Evolutionary conservation across 306 rosid species (phyloP).

Genomic region (Sophora flavescens): DNA sequence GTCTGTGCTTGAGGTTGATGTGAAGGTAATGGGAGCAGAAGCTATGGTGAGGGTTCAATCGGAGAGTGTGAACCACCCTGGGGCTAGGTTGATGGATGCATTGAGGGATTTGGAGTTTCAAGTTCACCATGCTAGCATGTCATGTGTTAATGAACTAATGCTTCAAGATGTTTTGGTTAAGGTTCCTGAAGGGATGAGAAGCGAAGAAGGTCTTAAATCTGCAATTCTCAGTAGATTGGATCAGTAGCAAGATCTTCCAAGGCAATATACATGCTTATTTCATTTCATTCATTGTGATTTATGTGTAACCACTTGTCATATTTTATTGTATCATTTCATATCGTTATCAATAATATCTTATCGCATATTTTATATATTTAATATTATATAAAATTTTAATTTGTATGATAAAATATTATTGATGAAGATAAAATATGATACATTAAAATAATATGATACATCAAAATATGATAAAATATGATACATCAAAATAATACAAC

Average conservation of each 20-base stretch:
- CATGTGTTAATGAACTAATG: slow-evolving; percentile 72
- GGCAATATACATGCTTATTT: too few relatives aligned
- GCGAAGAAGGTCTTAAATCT: slow-evolving; percentile 58
- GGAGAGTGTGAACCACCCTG: slow-evolving; percentile 65
- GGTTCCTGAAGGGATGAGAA: slow-evolving; percentile 55
- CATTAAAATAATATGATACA: too few relatives aligned
- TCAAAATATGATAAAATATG: too few relatives aligned
- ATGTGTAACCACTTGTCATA: not conserved
- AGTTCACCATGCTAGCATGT: slow-evolving; percentile 80
- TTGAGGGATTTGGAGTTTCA: slow-evolving; percentile 69
- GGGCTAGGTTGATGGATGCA: slow-evolving; percentile 72
- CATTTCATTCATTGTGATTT: not conserved
- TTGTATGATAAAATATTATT: too few relatives aligned
- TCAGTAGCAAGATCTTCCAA: slow-evolving; percentile 7
- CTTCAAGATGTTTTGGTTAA: slow-evolving; percentile 80
- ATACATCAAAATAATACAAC: too few relatives aligned
- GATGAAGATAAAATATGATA: too few relatives aligned
- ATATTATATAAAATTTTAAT: too few relatives aligned
- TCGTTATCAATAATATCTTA: too few relatives aligned
- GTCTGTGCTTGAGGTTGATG: slow-evolving; percentile 62
- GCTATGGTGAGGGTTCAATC: slow-evolving; percentile 87
- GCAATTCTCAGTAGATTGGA: slow-evolving; percentile 60
- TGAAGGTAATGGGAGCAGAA: slow-evolving; percentile 68
- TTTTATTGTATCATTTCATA: too few relatives aligned
- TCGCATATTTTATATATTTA: too few relatives aligned